Evolutionary conservation across 768 basidiomycete genomes (phyloP).

Genomic region (Pulveroboletus sp.): DNA sequence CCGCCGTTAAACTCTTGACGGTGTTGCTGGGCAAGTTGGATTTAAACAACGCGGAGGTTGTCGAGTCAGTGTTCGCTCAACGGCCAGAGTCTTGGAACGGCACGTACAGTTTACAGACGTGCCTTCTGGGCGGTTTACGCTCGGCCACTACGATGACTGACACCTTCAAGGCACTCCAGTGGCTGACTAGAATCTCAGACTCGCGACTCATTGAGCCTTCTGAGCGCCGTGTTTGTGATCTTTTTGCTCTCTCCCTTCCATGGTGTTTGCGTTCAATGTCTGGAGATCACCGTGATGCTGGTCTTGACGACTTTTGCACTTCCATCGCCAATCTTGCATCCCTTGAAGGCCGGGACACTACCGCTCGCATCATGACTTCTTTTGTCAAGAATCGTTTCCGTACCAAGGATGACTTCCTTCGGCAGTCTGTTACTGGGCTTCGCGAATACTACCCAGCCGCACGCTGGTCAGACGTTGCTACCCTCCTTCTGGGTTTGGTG

Average conservation of each 20-base stretch:
- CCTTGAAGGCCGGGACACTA: slow-evolving; percentile 67
- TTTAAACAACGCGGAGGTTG: slow-evolving; percentile 60
- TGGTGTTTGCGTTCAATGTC: slow-evolving; percentile 85
- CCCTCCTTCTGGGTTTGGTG: slow-evolving; percentile 80
- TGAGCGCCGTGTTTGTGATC: slow-evolving; percentile 69
- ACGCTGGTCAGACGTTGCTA: slow-evolving; percentile 77
- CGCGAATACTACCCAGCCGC: slow-evolving; percentile 79
- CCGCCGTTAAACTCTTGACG: slow-evolving; percentile 62
- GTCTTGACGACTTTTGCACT: slow-evolving; percentile 65
- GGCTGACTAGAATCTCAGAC: slow-evolving; percentile 57
- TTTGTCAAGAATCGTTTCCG: slow-evolving; percentile 86
- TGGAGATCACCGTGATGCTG: slow-evolving; percentile 52
- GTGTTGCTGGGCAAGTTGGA: slow-evolving; percentile 65
- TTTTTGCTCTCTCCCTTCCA: slow-evolving; percentile 79
- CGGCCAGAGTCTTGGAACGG: slow-evolving; percentile 72
- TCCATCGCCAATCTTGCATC: slow-evolving; percentile 72
- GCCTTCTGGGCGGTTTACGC: slow-evolving; percentile 72
- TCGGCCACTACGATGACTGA: slow-evolving; percentile 65
- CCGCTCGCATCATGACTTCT: slow-evolving; percentile 84
- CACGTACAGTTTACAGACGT: slow-evolving; percentile 58
- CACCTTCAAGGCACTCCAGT: slow-evolving; percentile 67
- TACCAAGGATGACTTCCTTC: slow-evolving; percentile 89
- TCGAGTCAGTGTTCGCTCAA: slow-evolving; percentile 65
- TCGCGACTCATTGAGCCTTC: slow-evolving; percentile 66
- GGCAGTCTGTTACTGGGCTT: slow-evolving; percentile 80